Percentiles rank a stretch among this genome's conserved stretches.
These are phyloP conservation scores for Phytopythium vexans DNA, from an alignment of 352 stramenopile genomes.

Conservation along the genomic window DNA sequence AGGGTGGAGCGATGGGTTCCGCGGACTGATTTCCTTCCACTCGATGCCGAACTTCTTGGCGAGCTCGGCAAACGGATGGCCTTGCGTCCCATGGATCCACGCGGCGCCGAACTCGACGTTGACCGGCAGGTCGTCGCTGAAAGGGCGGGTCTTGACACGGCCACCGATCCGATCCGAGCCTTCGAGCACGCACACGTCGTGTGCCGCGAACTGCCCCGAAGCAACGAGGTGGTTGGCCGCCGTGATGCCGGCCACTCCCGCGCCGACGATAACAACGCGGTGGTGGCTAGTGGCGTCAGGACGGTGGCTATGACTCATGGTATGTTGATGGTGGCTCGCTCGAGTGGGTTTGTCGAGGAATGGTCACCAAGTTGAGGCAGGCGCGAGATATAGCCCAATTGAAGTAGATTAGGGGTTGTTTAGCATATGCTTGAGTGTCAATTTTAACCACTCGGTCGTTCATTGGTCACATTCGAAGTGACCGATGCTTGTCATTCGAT, in stretches of 20 bases:
- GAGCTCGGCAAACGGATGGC: conserved; percentile 38
- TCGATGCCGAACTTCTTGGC: conserved; percentile 40
- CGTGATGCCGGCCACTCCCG: conserved; percentile 45
- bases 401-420: too few species aligned
- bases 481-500: too few species aligned
- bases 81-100: conserved; percentile 54
- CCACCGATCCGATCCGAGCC: conserved; percentile 47
- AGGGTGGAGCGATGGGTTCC: conserved; percentile 62
- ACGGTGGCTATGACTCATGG: neutral
- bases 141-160: conserved; percentile 46
- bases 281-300: conserved; percentile 1
- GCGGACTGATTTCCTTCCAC: conserved; percentile 48
- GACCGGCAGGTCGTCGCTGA: conserved; percentile 38
- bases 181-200: conserved; percentile 49
- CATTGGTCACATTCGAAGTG: too few species aligned
- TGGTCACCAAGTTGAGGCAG: too few species aligned
- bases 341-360: too few species aligned
- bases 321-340: too few species aligned
- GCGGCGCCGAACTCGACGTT: conserved; percentile 56
- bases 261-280: conserved; percentile 49
- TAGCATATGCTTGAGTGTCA: too few species aligned
- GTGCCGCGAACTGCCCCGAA: conserved; percentile 21
- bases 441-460: too few species aligned
- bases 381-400: too few species aligned
- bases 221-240: conserved; percentile 39